These are phyloP conservation scores for Astrephomene gubernaculifera DNA, from an alignment of 139 green algal genomes.

Conservation along the genomic window DNA sequence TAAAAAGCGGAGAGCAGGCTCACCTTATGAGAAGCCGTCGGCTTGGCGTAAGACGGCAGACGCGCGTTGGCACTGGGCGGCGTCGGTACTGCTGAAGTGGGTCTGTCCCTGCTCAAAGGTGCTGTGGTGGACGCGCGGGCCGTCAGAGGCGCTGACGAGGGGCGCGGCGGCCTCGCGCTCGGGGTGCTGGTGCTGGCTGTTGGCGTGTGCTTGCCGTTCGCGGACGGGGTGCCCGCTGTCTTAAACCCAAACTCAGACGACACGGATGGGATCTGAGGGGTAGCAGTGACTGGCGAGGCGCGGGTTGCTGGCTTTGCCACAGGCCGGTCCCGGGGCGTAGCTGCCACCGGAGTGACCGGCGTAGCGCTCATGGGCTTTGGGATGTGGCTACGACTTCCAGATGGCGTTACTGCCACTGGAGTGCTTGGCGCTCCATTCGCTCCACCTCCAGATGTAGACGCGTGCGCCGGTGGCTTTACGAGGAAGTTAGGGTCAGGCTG, in stretches of 20 bases:
- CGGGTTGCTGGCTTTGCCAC: background rate
- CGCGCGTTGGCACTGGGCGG: background rate
- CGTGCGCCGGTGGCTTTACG: background rate
- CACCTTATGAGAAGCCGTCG: slow-evolving; percentile 43
- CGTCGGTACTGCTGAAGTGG: background rate
- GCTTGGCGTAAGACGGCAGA: slow-evolving; percentile 44
- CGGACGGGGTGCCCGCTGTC: background rate
- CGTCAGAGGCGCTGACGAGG: slow-evolving; percentile 4
- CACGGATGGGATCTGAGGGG: no score
- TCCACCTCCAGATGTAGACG: background rate
- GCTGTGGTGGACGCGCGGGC: background rate
- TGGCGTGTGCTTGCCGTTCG: slow-evolving; percentile 35
- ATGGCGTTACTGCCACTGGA: background rate
- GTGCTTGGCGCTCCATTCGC: background rate
- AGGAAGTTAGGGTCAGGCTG: slow-evolving; percentile 42
- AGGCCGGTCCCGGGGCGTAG: background rate
- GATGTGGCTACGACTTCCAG: slow-evolving; percentile 13
- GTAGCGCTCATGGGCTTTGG: background rate
- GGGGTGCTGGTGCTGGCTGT: background rate
- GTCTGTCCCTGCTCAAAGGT: background rate
- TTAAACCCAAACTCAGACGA: background rate
- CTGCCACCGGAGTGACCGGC: background rate
- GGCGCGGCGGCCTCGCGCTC: slow-evolving; percentile 8
- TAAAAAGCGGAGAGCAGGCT: no score
- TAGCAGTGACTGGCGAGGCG: background rate